phyloP scores from a whole-genome alignment of 176 grass and related monocot genomes.

The Bolboschoenus planiculmis region DNA sequence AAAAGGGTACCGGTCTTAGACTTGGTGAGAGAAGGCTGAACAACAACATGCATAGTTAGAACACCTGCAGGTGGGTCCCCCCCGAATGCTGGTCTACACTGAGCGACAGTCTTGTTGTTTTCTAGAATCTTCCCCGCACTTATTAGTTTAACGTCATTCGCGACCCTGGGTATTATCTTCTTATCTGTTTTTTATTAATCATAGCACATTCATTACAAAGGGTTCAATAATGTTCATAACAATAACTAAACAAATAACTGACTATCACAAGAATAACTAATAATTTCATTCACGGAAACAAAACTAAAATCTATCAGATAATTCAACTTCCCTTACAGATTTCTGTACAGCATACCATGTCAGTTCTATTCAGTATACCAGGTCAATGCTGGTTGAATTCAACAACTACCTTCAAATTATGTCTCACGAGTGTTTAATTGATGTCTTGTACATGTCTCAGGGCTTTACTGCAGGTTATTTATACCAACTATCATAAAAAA shows the following conservation, averaged over 20 bases:
- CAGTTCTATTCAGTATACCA: not conserved
- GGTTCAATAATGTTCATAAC: not conserved
- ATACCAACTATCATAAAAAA: not conserved
- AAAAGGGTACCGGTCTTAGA: constrained; percentile 29
- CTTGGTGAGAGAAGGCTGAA: constrained; percentile 35
- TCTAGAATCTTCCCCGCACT: constrained; percentile 36
- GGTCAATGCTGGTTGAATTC: not conserved
- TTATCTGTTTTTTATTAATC: constrained; percentile 26
- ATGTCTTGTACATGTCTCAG: not conserved
- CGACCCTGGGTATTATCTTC: constrained; percentile 40
- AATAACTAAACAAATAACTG: not conserved
- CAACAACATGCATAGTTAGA: constrained; percentile 41
- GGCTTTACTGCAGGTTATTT: not conserved
- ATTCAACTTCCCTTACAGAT: not conserved
- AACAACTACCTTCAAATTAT: not conserved
- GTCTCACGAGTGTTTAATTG: constrained; percentile 2
- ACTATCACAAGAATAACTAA: not conserved
- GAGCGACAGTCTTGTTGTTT: constrained; percentile 33
- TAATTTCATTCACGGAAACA: not conserved
- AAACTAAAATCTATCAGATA: not conserved
- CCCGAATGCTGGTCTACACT: constrained; percentile 33
- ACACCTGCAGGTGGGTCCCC: constrained; percentile 37
- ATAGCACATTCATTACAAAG: not conserved
- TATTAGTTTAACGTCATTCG: constrained; percentile 40
- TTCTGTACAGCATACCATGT: not conserved